Conservation (phyloP, 345 rosid genomes). For the Linum tenue region DNA sequence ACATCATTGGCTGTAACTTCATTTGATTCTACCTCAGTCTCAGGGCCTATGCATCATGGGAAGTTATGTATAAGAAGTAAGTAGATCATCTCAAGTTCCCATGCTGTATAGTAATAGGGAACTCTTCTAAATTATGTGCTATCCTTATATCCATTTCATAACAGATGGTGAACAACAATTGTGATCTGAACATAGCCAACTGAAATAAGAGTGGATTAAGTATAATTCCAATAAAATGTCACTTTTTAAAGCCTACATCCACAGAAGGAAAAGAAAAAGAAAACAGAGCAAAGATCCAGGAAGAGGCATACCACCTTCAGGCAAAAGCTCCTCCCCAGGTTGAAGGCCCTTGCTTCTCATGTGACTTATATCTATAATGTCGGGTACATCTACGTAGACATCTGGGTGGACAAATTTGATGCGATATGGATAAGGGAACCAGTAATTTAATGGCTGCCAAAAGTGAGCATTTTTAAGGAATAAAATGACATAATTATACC, state of each 20-base stretch:
- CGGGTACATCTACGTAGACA: conserved; percentile 93
- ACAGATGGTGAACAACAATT: background rate
- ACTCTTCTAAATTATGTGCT: no score
- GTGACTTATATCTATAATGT: conserved; percentile 78
- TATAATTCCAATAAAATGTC: background rate
- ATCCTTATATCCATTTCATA: background rate
- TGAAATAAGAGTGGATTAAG: background rate
- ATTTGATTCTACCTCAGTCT: conserved; percentile 40
- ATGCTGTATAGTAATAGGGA: background rate
- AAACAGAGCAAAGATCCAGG: background rate
- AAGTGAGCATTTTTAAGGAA: conserved; percentile 3
- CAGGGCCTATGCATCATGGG: conserved; percentile 35
- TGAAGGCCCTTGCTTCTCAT: conserved; percentile 96
- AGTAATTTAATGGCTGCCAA: background rate
- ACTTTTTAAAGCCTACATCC: background rate
- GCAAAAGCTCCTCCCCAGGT: conserved; percentile 85
- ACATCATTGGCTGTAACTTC: conserved; percentile 61
- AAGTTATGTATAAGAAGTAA: conserved; percentile 5
- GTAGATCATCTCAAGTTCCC: background rate
- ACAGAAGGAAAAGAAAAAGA: background rate
- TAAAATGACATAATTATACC: conserved; percentile 34
- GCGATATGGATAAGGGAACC: background rate
- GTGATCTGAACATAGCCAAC: background rate
- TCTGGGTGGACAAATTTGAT: conserved; percentile 34
- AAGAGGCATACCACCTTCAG: conserved; percentile 50